Evolutionary conservation across 2,329 filamentous ascomycete genomes (phyloP).

Genomic region (Cercospora citrullina): DNA sequence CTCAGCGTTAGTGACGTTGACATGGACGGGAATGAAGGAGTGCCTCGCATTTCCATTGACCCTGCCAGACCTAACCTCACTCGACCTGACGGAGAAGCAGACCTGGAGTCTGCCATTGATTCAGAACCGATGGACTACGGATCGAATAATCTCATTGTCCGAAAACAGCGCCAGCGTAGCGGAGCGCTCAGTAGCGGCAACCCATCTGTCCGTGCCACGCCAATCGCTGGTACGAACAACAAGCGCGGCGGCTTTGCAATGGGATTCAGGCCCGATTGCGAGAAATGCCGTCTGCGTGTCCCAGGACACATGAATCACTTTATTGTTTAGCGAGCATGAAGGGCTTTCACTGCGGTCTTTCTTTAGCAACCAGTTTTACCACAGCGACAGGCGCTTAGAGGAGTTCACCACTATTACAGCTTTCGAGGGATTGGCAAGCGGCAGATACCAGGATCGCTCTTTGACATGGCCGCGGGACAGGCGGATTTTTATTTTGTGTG

Average conservation of each 20-base stretch:
- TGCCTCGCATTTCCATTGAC: conserved; percentile 32
- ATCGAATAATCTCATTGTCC: conserved; percentile 31
- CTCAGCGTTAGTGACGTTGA: conserved; percentile 41
- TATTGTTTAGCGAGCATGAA: conserved; percentile 27
- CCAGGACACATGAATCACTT: conserved; percentile 55
- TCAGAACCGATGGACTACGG: conserved; percentile 28
- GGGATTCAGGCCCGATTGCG: conserved; percentile 53
- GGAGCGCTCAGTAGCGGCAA: conserved; percentile 38
- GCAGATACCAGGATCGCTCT: conserved; percentile 14
- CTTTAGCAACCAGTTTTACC: conserved; percentile 6
- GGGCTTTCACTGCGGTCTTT: conserved; percentile 6
- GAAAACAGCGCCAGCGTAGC: conserved; percentile 40
- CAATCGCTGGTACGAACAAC: conserved; percentile 25
- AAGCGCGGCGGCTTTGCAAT: conserved; percentile 45
- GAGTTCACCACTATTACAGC: conserved; percentile 15
- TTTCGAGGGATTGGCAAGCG: conserved; percentile 7
- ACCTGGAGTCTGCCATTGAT: conserved; percentile 23
- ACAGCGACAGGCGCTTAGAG: conserved; percentile 25
- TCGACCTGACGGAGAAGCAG: conserved; percentile 12
- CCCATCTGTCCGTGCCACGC: conserved; percentile 27
- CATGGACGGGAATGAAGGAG: conserved; percentile 32
- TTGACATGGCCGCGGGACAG: background rate
- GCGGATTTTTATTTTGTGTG: background rate
- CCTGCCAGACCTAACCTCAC: conserved; percentile 22
- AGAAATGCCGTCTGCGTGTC: conserved; percentile 50